Evolutionary conservation across 225 moss, liverwort and hornwort species (phyloP).

Genomic region (Pseudisothecium myosuroides): DNA sequence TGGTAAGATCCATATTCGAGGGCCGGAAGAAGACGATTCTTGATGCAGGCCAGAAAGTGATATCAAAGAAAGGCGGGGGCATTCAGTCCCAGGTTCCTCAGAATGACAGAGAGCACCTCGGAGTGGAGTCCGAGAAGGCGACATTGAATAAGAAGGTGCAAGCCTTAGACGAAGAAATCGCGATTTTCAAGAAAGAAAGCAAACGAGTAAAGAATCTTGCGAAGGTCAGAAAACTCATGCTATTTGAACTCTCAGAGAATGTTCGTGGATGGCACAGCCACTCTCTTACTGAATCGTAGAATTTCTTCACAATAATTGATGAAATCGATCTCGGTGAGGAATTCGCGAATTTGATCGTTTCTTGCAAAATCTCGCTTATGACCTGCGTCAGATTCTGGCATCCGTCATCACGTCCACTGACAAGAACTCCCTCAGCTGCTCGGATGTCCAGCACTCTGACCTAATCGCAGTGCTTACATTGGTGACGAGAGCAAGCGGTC

Average conservation of each 20-base stretch:
- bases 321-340: neutral
- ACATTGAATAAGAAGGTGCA: conserved; percentile 18
- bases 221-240: conserved; percentile 1
- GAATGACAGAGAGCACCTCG: neutral
- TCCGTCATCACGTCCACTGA: neutral
- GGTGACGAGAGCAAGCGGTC: neutral
- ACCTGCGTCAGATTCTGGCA: neutral
- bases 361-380: neutral
- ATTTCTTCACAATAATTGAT: neutral
- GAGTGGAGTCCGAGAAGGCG: conserved; percentile 6
- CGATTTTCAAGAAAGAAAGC: conserved; percentile 33
- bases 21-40: conserved; percentile 14
- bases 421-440: neutral
- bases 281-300: neutral
- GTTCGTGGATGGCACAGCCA: neutral
- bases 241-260: neutral
- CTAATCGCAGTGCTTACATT: neutral
- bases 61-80: neutral
- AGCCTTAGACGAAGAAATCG: conserved; percentile 36
- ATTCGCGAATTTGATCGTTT: neutral
- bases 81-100: neutral
- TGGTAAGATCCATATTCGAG: conserved; percentile 39
- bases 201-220: conserved; percentile 27
- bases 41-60: neutral
- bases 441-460: neutral